A percentile compares a stretch with the other conserved stretches of the same genome.
Conservation (phyloP, 331 rosid genomes). For the Malus hybrid region DNA sequence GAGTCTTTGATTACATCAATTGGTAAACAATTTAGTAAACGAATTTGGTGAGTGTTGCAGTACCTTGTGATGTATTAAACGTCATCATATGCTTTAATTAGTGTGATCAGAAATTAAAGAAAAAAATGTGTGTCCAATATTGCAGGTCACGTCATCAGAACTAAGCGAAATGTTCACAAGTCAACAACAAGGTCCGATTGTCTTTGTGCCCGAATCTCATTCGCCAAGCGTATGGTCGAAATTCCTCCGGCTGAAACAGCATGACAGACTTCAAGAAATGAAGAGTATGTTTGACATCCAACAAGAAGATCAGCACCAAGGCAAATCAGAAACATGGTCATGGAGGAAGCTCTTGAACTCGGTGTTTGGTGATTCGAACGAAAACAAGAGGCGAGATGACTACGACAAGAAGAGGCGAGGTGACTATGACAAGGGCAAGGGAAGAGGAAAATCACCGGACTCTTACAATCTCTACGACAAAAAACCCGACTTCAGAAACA, state of each 20-base stretch:
- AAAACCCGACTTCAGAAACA: slow-evolving; percentile 44
- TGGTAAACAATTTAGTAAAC: too few relatives aligned
- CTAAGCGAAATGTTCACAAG: slow-evolving; percentile 27
- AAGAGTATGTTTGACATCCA: slow-evolving; percentile 29
- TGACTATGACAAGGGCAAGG: slow-evolving; percentile 8
- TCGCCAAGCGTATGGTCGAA: slow-evolving; percentile 52
- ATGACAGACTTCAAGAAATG: slow-evolving; percentile 32
- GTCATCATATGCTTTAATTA: too few relatives aligned
- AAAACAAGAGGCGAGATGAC: background rate
- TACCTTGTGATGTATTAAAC: too few relatives aligned
- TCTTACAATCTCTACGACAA: slow-evolving; percentile 56
- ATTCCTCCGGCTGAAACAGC: slow-evolving; percentile 46
- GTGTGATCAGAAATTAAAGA: background rate
- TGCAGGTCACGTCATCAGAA: slow-evolving; percentile 46
- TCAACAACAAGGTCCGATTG: slow-evolving; percentile 56
- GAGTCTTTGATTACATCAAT: too few relatives aligned
- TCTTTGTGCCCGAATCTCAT: slow-evolving; percentile 31
- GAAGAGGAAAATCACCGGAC: slow-evolving; percentile 28
- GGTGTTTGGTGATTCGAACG: slow-evolving; percentile 3
- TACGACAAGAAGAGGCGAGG: background rate
- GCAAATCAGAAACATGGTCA: slow-evolving; percentile 26
- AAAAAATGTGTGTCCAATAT: background rate
- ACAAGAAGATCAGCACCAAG: slow-evolving; percentile 14
- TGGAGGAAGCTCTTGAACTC: slow-evolving; percentile 63
- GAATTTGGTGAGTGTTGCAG: too few relatives aligned